phyloP scores from a whole-genome alignment of 1,284 basidiomycete species.

The Apiotrichum domesticum region DNA sequence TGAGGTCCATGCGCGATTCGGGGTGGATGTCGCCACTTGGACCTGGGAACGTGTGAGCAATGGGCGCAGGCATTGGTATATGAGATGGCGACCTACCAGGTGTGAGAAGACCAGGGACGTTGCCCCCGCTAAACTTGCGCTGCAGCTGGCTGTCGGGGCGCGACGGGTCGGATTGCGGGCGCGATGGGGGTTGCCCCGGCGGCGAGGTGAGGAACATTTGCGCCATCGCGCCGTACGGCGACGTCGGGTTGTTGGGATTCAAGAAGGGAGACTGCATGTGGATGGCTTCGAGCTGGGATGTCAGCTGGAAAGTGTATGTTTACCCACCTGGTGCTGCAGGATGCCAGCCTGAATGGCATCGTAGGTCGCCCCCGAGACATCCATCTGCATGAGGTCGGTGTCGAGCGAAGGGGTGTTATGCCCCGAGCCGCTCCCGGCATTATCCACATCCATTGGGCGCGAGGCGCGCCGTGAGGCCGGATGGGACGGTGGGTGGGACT shows the following conservation, averaged over 20 bases:
- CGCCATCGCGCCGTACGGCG: slow-evolving; percentile 29
- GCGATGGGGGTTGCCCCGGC: slow-evolving; percentile 3
- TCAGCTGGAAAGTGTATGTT: neutral
- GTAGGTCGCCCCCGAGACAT: slow-evolving; percentile 7
- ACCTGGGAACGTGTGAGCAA: slow-evolving; percentile 18
- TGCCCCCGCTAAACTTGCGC: slow-evolving; percentile 6
- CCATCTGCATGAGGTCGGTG: slow-evolving; percentile 6
- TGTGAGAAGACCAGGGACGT: slow-evolving; percentile 19
- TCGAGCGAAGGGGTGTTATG: slow-evolving; percentile 6
- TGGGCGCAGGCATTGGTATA: neutral
- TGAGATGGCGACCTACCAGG: slow-evolving; percentile 26
- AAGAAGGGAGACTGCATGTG: slow-evolving; percentile 47
- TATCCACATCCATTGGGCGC: slow-evolving; percentile 1
- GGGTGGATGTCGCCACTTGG: slow-evolving; percentile 41
- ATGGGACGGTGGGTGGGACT: neutral
- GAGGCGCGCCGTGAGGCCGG: neutral
- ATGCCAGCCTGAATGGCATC: slow-evolving; percentile 20
- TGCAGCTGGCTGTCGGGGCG: slow-evolving; percentile 1
- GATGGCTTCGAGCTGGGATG: slow-evolving; percentile 40
- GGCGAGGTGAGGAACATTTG: slow-evolving; percentile 38
- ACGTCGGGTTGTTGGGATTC: slow-evolving; percentile 28
- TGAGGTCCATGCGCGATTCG: slow-evolving; percentile 32
- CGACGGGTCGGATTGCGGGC: slow-evolving; percentile 2
- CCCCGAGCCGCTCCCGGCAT: neutral
- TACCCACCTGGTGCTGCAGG: slow-evolving; percentile 19